phyloP scores from a whole-genome alignment of 202 grass and related monocot genomes.

The Cymbopogon flexuosus region DNA sequence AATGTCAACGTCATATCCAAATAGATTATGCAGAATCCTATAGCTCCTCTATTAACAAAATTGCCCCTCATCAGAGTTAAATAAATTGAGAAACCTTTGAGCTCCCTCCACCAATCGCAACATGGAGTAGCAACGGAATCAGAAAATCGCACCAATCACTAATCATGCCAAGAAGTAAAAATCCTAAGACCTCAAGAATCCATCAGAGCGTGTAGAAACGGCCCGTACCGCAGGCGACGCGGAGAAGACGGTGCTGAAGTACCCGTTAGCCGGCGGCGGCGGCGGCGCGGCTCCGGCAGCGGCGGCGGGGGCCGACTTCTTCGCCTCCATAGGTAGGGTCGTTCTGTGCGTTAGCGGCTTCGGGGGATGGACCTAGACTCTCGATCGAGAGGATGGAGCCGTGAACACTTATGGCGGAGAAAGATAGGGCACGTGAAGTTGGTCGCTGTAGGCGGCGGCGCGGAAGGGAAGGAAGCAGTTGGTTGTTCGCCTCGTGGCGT shows the following conservation, averaged over 20 bases:
- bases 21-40: neutral
- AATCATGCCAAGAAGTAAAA: neutral
- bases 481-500: slow-evolving; percentile 48
- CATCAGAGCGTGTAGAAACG: neutral
- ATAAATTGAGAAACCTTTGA: neutral
- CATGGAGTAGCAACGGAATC: neutral
- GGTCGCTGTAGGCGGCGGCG: slow-evolving; percentile 36
- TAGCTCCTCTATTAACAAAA: neutral
- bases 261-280: slow-evolving; percentile 20
- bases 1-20: neutral
- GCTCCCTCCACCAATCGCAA: neutral
- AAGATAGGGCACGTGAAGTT: slow-evolving; percentile 32
- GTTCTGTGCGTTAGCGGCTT: neutral
- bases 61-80: neutral
- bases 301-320: slow-evolving; percentile 24
- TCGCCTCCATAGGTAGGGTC: slow-evolving; percentile 47
- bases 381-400: neutral
- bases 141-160: neutral
- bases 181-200: neutral
- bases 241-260: slow-evolving; percentile 68
- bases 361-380: slow-evolving; percentile 4
- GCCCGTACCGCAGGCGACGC: slow-evolving; percentile 39
- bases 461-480: slow-evolving; percentile 31
- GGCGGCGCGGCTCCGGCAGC: slow-evolving; percentile 16
- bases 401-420: neutral